Evolutionary conservation across 2,329 filamentous ascomycete genomes (phyloP), one percentile per base, ranked within the genome.

Genomic region (Waltergamsia citrina): DNA sequence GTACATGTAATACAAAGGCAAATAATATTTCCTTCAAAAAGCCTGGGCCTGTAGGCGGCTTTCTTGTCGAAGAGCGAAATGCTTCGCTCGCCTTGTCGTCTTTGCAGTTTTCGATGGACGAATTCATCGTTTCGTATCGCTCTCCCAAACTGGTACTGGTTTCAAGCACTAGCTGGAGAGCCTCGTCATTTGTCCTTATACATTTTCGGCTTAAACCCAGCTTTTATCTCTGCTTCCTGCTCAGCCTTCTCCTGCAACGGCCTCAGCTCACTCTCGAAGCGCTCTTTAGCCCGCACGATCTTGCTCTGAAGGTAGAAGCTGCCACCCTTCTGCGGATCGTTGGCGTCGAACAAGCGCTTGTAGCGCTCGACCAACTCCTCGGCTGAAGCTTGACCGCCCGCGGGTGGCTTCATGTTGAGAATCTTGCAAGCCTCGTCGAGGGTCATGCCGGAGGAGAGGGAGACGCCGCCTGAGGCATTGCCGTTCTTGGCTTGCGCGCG

Each of bases 251-350:
- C 80, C 49, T 78, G 69, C 39, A 79, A 73, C 38, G 83, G 78
- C 43, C 78, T 71, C 26, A 92, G 65, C 61, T 98, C 90, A 49
- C 81, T 71, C 65, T 96, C 90, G 62, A 98, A 82, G 43, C 92
- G 71, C 63, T 98, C 90, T 49, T 90, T 76, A 38, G 92, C 92
- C 41, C 92, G 72, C 47, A 96, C 63, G 36, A 98, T 78, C 65
- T 98, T 98, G 70, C 90, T 96, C 63, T 98, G 92, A 32, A 98
- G 70, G 60, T 98, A 98, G 62, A 98, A 98, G 51, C 87, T 95
- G 34, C 92, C 92, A 23, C 92, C 92, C 53, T 94, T 94, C 60
- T 93, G 72, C 9, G 92, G 90, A 44, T 98, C 85, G 63, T 98
- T 98, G 47, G 76, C 67, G 60, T 98, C 92, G 56, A 95, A 98